Base-by-base conservation (phyloP, 2,329 filamentous ascomycete species). In the Talaromyces sp. region DNA sequence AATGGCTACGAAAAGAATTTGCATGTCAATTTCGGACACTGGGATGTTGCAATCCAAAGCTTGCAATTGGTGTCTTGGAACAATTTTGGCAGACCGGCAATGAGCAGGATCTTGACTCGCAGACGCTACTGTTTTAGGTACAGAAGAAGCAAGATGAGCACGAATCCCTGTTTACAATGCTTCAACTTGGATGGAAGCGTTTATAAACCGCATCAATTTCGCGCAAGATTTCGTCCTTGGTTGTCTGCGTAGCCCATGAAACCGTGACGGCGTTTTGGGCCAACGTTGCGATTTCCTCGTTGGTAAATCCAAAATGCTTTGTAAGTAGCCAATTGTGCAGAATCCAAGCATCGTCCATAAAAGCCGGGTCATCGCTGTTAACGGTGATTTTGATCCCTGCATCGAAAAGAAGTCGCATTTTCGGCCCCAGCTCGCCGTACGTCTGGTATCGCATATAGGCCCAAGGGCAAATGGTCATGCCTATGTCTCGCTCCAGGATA, bases 291-390 rank as follows among this genome's bases (percentile, higher is more conserved):
- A 55, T 55, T 37, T 55, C 52, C 31, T 37, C 28, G n/a, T 55
- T 31, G 1, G 31, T 23, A 37, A 55, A 55, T 5, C 52, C 52
- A 37, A 55, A 55, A 18, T 55, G 52, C 23, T 37, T 55, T 21
- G 52, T 55, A 31, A 55, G 52, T 18, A 55, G 37, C 52, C 16
- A n/a, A 55, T 55, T 55, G 3, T 55, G 52, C 21, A 55, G 52
- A 55, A 55, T 33, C 52, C 52, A 55, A 37, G 52, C 52, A 55
- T 55, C 52, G 9, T 55, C 52, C 52, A 55, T 55, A 6, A 55
- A 55, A 37, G 52, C 52, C 52, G 52, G 52, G 1, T 55, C 52
- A 55, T 55, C 52, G 7, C 52, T 55, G 11, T 54, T 55, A 31
- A 55, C 37, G 5, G 52, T 55, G 18, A 55, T 35, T 37, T 14